Evolutionary conservation across 139 green algal genomes (phyloP).

Genomic region (Chlamydomonas schloesseri): DNA sequence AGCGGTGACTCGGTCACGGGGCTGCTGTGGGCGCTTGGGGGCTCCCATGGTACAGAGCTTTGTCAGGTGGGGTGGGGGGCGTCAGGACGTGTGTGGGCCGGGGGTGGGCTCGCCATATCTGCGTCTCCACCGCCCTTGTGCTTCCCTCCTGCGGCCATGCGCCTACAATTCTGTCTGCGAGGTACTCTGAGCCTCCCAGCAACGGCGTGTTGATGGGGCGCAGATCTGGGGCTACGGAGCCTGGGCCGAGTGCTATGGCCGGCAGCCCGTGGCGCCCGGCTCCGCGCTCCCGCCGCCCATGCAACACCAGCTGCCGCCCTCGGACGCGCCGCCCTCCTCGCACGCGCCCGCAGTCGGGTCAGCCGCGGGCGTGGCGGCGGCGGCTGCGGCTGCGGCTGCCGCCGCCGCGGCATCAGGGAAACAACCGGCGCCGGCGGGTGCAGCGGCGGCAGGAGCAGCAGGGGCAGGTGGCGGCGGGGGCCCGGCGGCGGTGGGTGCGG

Average conservation of each 20-base stretch:
- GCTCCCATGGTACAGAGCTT: too few species aligned
- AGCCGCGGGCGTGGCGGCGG: not conserved
- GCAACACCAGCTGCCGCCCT: slow-evolving; percentile 21
- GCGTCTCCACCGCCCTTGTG: too few species aligned
- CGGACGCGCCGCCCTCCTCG: not conserved
- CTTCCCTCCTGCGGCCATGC: too few species aligned
- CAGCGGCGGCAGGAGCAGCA: not conserved
- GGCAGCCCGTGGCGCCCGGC: not conserved
- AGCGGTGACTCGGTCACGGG: too few species aligned
- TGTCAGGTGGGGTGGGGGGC: too few species aligned
- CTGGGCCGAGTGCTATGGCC: slow-evolving; percentile 29
- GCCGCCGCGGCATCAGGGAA: not conserved
- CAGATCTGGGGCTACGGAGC: slow-evolving; percentile 35
- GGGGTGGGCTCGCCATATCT: too few species aligned
- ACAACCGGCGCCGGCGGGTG: not conserved
- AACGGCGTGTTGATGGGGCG: too few species aligned
- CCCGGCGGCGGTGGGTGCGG: not conserved
- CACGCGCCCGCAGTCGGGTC: not conserved
- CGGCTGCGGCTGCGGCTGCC: not conserved
- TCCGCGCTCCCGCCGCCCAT: not conserved
- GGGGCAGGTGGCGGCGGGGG: not conserved
- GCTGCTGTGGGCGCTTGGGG: too few species aligned
- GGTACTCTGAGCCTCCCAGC: too few species aligned
- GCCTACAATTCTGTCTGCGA: too few species aligned
- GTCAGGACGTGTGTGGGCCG: too few species aligned